phyloP scores from a whole-genome alignment of 768 basidiomycete species.

The Hypsizygus marmoreus region DNA sequence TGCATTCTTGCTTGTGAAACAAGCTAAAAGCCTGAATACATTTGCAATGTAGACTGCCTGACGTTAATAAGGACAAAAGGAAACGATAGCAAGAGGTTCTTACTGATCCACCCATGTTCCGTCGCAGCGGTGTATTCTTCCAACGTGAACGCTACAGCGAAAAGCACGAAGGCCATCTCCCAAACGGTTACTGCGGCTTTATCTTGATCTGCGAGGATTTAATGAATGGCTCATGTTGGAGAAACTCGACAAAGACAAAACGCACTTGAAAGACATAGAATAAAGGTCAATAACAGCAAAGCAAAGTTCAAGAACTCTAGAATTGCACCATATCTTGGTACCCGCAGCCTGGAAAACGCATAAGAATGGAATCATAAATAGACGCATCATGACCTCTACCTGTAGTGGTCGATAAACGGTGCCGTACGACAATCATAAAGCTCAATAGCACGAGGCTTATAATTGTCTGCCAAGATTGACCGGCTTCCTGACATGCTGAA shows the following conservation, averaged over 20 bases:
- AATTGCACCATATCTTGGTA: constrained; percentile 77
- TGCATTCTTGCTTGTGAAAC: not conserved
- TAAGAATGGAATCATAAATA: not conserved
- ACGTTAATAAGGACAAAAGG: not conserved
- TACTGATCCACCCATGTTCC: constrained; percentile 87
- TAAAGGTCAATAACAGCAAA: constrained; percentile 65
- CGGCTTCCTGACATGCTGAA: constrained; percentile 63
- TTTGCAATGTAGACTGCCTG: constrained; percentile 83
- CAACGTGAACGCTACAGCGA: constrained; percentile 75
- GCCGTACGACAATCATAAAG: constrained; percentile 67
- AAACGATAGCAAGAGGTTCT: constrained; percentile 30
- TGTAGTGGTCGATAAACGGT: constrained; percentile 83
- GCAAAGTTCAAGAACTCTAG: constrained; percentile 81
- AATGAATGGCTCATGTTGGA: not conserved
- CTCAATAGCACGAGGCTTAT: constrained; percentile 76
- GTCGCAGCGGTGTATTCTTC: constrained; percentile 88
- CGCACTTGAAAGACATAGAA: constrained; percentile 76
- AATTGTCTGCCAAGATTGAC: constrained; percentile 87
- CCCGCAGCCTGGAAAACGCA: constrained; percentile 57
- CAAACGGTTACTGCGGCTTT: constrained; percentile 50
- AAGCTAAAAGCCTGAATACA: constrained; percentile 37
- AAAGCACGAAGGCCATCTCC: constrained; percentile 76
- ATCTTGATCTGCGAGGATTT: constrained; percentile 52
- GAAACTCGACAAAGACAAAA: constrained; percentile 5
- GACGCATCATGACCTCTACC: constrained; percentile 36